Percentiles rank a stretch among this genome's conserved stretches.
Evolutionary conservation across 2,329 filamentous ascomycete species (phyloP).

Genomic region (Aureobasidium sp.): DNA sequence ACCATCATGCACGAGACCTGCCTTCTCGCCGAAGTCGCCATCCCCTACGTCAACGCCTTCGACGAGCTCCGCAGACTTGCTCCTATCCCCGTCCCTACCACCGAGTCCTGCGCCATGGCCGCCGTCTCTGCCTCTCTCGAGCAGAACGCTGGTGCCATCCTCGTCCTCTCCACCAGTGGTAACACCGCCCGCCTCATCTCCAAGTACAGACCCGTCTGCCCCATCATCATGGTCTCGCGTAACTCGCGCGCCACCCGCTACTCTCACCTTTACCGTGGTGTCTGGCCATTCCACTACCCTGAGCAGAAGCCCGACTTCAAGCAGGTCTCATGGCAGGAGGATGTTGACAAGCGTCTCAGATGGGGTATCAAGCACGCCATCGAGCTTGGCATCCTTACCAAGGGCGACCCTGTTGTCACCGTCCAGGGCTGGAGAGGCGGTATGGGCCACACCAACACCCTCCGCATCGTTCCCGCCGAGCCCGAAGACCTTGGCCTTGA

Average conservation of each 20-base stretch:
- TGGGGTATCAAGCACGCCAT: slow-evolving; percentile 89
- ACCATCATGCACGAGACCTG: slow-evolving; percentile 98
- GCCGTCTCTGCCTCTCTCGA: slow-evolving; percentile 93
- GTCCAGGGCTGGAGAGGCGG: slow-evolving; percentile 89
- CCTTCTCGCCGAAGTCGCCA: slow-evolving; percentile 91
- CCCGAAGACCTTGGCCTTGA: slow-evolving; percentile 43
- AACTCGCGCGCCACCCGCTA: slow-evolving; percentile 78
- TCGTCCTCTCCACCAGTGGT: slow-evolving; percentile 90
- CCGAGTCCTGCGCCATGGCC: slow-evolving; percentile 91
- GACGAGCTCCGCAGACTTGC: slow-evolving; percentile 85
- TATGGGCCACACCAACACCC: slow-evolving; percentile 85
- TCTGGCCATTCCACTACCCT: slow-evolving; percentile 94
- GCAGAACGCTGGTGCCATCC: slow-evolving; percentile 91
- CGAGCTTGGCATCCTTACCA: slow-evolving; percentile 66
- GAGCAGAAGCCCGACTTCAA: slow-evolving; percentile 92
- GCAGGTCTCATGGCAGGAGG: slow-evolving; percentile 94
- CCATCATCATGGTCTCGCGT: slow-evolving; percentile 98
- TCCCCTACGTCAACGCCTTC: slow-evolving; percentile 93
- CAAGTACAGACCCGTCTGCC: slow-evolving; percentile 98
- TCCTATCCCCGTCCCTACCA: slow-evolving; percentile 75
- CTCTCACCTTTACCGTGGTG: slow-evolving; percentile 91
- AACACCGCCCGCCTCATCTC: slow-evolving; percentile 90
- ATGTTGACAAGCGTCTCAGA: slow-evolving; percentile 94
- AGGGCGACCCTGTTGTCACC: slow-evolving; percentile 70
- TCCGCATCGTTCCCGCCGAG: slow-evolving; percentile 46